Percentiles rank a stretch among this genome's conserved stretches.
Evolutionary conservation across 2,329 filamentous ascomycete genomes (phyloP).

Genomic region (Lachnellula hyalina): DNA sequence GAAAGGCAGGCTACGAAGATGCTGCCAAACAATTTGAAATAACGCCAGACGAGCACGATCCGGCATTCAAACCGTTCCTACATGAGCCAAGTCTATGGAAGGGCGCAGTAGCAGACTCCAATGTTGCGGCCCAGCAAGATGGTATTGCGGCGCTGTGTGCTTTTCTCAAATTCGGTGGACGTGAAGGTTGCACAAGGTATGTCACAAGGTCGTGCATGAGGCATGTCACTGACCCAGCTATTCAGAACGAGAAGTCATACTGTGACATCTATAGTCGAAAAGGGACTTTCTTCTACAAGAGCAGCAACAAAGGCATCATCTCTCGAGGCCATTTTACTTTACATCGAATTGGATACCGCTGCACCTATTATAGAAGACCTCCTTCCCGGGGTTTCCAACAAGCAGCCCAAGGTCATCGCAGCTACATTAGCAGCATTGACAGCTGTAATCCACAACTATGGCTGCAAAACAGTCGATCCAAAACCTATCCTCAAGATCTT

Average conservation of each 20-base stretch:
- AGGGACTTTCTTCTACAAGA: constrained; percentile 81
- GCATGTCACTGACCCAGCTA: constrained; percentile 10
- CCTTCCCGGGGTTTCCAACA: constrained; percentile 75
- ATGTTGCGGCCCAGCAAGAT: constrained; percentile 94
- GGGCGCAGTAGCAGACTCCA: constrained; percentile 84
- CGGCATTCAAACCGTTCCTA: constrained; percentile 81
- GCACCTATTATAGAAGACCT: constrained; percentile 87
- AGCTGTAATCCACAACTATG: constrained; percentile 86
- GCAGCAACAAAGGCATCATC: constrained; percentile 84
- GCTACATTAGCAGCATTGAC: constrained; percentile 72
- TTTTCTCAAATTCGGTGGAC: constrained; percentile 86
- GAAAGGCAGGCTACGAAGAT: constrained; percentile 92
- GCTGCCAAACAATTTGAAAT: constrained; percentile 80
- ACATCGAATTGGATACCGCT: constrained; percentile 83
- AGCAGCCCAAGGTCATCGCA: constrained; percentile 83
- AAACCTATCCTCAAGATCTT: constrained; percentile 85
- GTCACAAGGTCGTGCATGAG: constrained; percentile 8
- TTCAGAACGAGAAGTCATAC: constrained; percentile 67
- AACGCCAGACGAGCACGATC: constrained; percentile 78
- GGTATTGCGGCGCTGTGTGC: constrained; percentile 81
- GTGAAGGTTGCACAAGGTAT: constrained; percentile 67
- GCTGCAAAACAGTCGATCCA: constrained; percentile 88
- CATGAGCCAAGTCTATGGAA: constrained; percentile 87
- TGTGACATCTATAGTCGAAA: constrained; percentile 78
- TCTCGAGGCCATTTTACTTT: constrained; percentile 79